phyloP scores from a whole-genome alignment of 768 basidiomycete genomes.

The Sporobolomyces phaffii region DNA sequence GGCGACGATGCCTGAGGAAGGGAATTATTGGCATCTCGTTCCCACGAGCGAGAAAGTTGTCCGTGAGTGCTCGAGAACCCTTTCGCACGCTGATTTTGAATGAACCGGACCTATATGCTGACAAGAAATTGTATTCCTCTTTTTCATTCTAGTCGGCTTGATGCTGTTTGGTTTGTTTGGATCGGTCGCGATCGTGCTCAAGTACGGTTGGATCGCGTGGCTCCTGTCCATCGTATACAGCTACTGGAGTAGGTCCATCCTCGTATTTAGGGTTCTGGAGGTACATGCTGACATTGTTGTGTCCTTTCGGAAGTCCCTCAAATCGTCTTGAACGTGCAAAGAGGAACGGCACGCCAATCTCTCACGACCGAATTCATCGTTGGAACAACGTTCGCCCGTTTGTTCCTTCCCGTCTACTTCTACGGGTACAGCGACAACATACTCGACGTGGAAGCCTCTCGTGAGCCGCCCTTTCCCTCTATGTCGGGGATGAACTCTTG shows the following conservation, averaged over 20 bases:
- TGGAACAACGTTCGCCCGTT: conserved; percentile 34
- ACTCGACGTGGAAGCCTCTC: conserved; percentile 32
- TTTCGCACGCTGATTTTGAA: not conserved
- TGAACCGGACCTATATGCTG: not conserved
- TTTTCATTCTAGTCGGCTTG: not conserved
- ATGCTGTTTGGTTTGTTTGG: not conserved
- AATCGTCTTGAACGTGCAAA: conserved; percentile 39
- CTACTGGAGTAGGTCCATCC: conserved; percentile 33
- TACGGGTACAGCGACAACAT: conserved; percentile 39
- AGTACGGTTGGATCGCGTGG: conserved; percentile 32
- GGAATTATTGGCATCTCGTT: not conserved
- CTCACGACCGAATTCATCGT: conserved; percentile 40
- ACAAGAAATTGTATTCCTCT: no score
- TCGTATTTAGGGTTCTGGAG: no score
- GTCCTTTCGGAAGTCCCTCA: no score
- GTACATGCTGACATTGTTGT: no score
- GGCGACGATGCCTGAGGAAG: not conserved
- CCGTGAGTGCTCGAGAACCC: not conserved
- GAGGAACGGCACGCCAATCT: conserved; percentile 36
- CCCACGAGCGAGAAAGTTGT: conserved; percentile 2
- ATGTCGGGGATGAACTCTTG: no score
- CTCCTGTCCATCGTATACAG: conserved; percentile 32
- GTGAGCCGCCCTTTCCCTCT: conserved; percentile 15
- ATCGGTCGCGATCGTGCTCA: conserved; percentile 5
- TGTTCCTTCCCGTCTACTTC: conserved; percentile 41